Evolutionary conservation across 1,284 basidiomycete genomes (phyloP), one percentile per base, ranked within the genome.

Genomic region (Phellinidium pouzarii): DNA sequence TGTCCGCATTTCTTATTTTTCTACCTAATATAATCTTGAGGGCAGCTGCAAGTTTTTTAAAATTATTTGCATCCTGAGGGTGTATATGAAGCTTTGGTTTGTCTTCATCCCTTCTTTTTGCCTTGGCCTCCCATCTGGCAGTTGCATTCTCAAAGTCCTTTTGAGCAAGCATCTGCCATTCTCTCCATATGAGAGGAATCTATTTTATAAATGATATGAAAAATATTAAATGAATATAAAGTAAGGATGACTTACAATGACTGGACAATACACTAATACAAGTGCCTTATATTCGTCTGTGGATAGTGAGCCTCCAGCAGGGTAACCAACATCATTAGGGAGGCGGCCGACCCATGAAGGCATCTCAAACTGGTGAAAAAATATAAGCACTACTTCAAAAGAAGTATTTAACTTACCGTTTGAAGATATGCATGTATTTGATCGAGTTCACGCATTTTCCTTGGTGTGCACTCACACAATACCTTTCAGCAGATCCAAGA

Each of bases 171-270:
- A 44, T 19, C 41, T 27, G 27, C 52, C 49, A 51, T 48, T 60
- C 50, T 14, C 48, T 31, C 57, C 59, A 60, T 4, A 61, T 54
- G 2, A 60, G 31, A 4, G 61, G 58, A 14, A 52, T 47, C 51
- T 52, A 11, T 2, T 12, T 19, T 20, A 46, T 23, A 22, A 23
- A n/a, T 11, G 23, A 12, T 25, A 34, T 7, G 4, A 31, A 34
- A 6, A 27, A 12, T 40, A 25, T 4, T 34, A 29, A 51, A 19
- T 46, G 7, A 19, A 46, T 8, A 46, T 26, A 27, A 26, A 12
- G 31, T 22, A 12, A 37, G 11, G 4, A 20, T 7, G 25, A 52
- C 54, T 52, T 44, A 55, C 54, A 11, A 55, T 19, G 12, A 51
- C 20, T n/a, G 54, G 54, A 31, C 43, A 51, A 27, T 41, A 52